phyloP scores from a whole-genome alignment of 495 filamentous ascomycete genomes.

The Tirmania nivea region DNA sequence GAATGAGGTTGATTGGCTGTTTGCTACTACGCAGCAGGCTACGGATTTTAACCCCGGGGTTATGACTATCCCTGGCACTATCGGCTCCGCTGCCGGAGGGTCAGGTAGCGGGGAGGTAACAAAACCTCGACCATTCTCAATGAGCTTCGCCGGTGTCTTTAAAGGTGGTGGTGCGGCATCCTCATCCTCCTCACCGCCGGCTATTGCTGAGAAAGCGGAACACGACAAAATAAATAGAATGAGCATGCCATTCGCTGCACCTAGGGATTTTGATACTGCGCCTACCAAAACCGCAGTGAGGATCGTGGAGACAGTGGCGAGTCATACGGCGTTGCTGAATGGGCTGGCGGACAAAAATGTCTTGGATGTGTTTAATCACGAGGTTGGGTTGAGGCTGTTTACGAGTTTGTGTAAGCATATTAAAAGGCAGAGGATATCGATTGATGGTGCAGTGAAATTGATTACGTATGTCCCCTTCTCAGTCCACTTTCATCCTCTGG shows the following conservation, averaged over 20 bases:
- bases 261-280: constrained; percentile 43
- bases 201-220: background rate
- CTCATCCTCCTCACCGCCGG: background rate
- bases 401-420: constrained; percentile 84
- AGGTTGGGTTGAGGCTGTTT: constrained; percentile 85
- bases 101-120: background rate
- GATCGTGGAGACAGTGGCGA: constrained; percentile 63
- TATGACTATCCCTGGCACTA: constrained; percentile 17
- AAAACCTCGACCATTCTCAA: background rate
- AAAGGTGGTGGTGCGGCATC: background rate
- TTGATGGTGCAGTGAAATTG: constrained; percentile 73
- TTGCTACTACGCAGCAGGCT: constrained; percentile 64
- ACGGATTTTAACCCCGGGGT: constrained; percentile 75
- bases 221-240: constrained; percentile 21
- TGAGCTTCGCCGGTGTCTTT: background rate
- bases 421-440: constrained; percentile 79
- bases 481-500: background rate
- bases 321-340: constrained; percentile 74
- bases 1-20: constrained; percentile 92
- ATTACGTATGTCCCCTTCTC: constrained; percentile 38
- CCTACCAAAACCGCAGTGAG: constrained; percentile 54
- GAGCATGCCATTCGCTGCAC: constrained; percentile 19
- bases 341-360: constrained; percentile 93
- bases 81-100: background rate
- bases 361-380: constrained; percentile 95